Base-by-base conservation (phyloP, 768 basidiomycete species). In the Phaffia tasmanica region DNA sequence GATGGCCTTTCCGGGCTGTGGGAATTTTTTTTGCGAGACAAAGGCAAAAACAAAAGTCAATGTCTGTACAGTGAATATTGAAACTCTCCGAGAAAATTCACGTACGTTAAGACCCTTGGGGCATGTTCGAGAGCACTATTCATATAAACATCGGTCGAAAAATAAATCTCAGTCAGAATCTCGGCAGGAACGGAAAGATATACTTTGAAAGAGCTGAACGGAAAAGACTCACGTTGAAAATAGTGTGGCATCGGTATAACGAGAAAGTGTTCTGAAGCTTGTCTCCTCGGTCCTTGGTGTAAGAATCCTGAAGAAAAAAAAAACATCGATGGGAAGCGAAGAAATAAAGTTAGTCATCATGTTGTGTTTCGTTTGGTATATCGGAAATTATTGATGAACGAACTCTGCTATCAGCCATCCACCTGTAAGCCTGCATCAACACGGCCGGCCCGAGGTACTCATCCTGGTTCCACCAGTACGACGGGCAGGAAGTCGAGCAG, bases 381-480 rank as follows among this genome's bases (percentile, higher is more conserved):
- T 3, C 9, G 6, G 7, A 19, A 50, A 55, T 42, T 0, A 54
- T 27, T n/a, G 16, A 54, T 54, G 27, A 18, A 80, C 86, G 64
- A 71, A 89, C 89, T 72, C 94, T 81, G 57, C 90, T 94, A 75
- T 98, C 94, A 0, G 93, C 92, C 74, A 99, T 94, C 94, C 94
- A 98, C 71, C 93, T 81, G 78, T 97, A 95, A 0, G 91, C 90
- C 72, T 91, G 88, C 90, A 97, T 91, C 72, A 97, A 79, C 0
- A 92, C 92, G 0, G 94, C 94, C 7, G 94, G 94, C 47, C 94
- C 93, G 50, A 99, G 86, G 78, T 99, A 99, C 77, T 91, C 88
- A 75, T 97, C 92, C 78, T 92, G 90, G 79, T 97, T 98, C 94
- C 94, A 98, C 94, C 94, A 97, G 79, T 98, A 95, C 21, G 86